Conservation (phyloP, 768 basidiomycete species). For the Mycena olivaceomarginata region DNA sequence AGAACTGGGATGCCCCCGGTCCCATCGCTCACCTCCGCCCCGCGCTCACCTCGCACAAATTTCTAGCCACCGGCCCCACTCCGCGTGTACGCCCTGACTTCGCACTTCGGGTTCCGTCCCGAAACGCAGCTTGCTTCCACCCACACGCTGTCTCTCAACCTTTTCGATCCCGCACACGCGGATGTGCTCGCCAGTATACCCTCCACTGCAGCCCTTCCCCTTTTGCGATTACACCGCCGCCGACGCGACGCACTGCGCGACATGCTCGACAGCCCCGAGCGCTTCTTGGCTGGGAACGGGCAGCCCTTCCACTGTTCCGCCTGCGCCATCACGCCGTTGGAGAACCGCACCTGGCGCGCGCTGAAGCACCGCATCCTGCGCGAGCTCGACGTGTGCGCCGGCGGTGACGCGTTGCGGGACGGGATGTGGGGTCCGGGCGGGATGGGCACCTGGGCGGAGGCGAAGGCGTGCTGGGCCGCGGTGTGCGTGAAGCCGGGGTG, state of each 20-base stretch:
- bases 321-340: conserved; percentile 71
- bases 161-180: conserved; percentile 64
- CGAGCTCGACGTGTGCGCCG: conserved; percentile 77
- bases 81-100: conserved; percentile 73
- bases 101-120: conserved; percentile 77
- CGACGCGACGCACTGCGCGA: conserved; percentile 71
- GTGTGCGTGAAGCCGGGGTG: conserved; percentile 72
- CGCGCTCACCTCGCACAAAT: conserved; percentile 66
- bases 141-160: conserved; percentile 73
- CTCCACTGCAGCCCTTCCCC: conserved; percentile 69
- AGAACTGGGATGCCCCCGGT: conserved; percentile 84
- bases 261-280: conserved; percentile 75
- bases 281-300: conserved; percentile 72
- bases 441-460: conserved; percentile 74
- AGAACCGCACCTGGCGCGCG: conserved; percentile 78
- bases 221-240: conserved; percentile 75
- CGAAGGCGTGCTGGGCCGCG: conserved; percentile 78
- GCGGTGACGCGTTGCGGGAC: conserved; percentile 72
- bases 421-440: conserved; percentile 55
- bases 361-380: conserved; percentile 73
- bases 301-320: conserved; percentile 68
- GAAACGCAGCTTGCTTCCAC: conserved; percentile 75
- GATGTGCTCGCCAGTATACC: conserved; percentile 67
- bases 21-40: conserved; percentile 74
- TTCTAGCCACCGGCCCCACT: conserved; percentile 66